Evolutionary conservation across 2,329 filamentous ascomycete species (phyloP), one percentile per base, ranked within the genome.

Genomic region (Simplicillium aogashimaense): DNA sequence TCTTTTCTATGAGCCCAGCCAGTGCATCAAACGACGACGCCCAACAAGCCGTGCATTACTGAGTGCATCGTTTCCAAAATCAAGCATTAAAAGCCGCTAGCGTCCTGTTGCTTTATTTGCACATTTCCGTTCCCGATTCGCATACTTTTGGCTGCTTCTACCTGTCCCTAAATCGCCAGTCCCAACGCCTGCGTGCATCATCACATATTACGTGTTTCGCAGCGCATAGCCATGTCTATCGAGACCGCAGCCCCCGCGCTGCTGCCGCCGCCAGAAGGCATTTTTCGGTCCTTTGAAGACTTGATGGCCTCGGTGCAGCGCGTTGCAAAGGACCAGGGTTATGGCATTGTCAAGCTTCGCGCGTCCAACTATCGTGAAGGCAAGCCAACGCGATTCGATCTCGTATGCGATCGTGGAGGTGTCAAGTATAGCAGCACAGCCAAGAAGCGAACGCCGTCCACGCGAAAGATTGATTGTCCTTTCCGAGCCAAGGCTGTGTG

Each of bases 361-460:
- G 74, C 75, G 5, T 78, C 74, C 50, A 79, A 79, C 57, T 79
- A 79, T 48, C 74, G 75, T 35, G 75, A 79, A 40, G 70, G 72
- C 44, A 78, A 78, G 49, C 74, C 75, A 1, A 78, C 75, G 15
- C 70, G 75, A 13, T 79, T 78, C 57, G 75, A 79, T 46, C 63
- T 79, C 10, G 75, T 79, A 29, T 79, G 75, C 57, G 75, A 79
- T 47, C 73, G 75, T 32, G 75, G 75, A 40, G 75, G 75, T 44
- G 75, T 79, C 53, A 79, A 78, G 58, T 79, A 79, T 59, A 76
- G 65, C 60, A 78, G 74, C 57, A 79, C 75, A 2, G 75, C 75
- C 7, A 78, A 78, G 65, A 79, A 78, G 61, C 70, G 75, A 42
- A 78, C 76, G 49, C 75, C 75, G 1, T 77, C 72, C 40, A 79